Conservation (phyloP, 1,139 yeast species). For the Diutina rugosa region DNA sequence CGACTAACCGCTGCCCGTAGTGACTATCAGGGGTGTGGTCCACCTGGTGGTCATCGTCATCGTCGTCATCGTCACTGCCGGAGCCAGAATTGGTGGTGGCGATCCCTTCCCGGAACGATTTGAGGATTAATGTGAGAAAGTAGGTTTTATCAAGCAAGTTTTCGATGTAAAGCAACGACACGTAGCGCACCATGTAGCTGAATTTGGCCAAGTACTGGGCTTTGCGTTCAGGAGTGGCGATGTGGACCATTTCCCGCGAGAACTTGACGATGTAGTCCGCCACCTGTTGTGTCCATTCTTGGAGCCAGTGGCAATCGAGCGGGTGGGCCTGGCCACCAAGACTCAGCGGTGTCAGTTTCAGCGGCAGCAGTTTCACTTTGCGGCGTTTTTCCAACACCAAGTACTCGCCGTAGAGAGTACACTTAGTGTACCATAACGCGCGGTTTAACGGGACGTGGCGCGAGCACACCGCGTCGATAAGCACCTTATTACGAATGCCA, state of each 20-base stretch:
- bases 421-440: conserved; percentile 83
- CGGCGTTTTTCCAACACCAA: conserved; percentile 48
- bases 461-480: conserved; percentile 59
- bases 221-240: conserved; percentile 18
- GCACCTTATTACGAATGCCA: conserved; percentile 62
- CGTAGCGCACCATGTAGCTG: conserved; percentile 44
- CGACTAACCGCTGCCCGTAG: conserved; percentile 23
- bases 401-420: conserved; percentile 76
- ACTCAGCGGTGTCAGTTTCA: background rate
- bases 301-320: conserved; percentile 34
- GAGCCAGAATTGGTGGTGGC: background rate
- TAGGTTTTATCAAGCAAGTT: conserved; percentile 47
- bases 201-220: conserved; percentile 39
- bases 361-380: conserved; percentile 3
- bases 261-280: conserved; percentile 44
- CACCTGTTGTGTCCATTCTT: conserved; percentile 83
- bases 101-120: conserved; percentile 40
- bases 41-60: conserved; percentile 6
- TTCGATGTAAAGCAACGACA: conserved; percentile 56
- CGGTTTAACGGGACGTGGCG: conserved; percentile 60
- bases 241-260: conserved; percentile 22
- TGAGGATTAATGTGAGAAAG: conserved; percentile 52
- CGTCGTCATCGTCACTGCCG: conserved; percentile 6
- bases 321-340: background rate
- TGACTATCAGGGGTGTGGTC: conserved; percentile 9